phyloP scores from a whole-genome alignment of 495 filamentous ascomycete species.

The Aspergillus kassunensis region DNA sequence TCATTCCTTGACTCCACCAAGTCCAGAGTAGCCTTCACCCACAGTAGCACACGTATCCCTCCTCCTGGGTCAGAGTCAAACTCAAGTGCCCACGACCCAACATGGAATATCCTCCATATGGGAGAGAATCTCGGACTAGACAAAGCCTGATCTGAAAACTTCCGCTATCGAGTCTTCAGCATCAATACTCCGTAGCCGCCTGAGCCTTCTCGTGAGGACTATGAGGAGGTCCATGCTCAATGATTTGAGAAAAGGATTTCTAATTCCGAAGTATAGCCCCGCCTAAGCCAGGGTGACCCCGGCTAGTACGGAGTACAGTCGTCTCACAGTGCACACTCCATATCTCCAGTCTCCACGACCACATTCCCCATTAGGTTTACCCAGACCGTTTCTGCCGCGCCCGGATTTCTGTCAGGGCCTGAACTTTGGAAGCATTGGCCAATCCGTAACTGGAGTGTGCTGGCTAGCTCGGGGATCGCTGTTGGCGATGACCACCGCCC shows the following conservation, averaged over 20 bases:
- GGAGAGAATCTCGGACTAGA: no score
- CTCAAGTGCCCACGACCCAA: background rate
- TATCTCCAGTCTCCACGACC: conserved; percentile 1
- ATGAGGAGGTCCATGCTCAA: background rate
- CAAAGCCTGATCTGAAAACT: background rate
- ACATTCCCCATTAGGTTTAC: conserved; percentile 15
- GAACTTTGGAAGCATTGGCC: conserved; percentile 23
- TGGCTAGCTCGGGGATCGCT: conserved; percentile 15
- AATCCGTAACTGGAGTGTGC: conserved; percentile 11
- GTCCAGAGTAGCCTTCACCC: background rate
- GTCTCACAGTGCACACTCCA: no score
- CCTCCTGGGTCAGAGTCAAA: background rate
- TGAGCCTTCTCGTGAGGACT: no score
- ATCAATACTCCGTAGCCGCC: background rate
- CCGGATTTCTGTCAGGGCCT: conserved; percentile 29
- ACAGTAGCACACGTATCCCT: background rate
- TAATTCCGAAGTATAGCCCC: conserved; percentile 15
- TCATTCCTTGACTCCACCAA: background rate
- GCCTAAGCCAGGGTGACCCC: conserved; percentile 8
- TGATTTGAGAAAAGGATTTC: conserved; percentile 14
- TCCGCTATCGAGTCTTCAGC: background rate
- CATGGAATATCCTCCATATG: no score
- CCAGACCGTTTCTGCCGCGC: conserved; percentile 26
- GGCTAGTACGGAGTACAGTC: background rate
- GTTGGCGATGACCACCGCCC: background rate